Conservation (phyloP, 495 filamentous ascomycete species). For the Penicillium daleae region DNA sequence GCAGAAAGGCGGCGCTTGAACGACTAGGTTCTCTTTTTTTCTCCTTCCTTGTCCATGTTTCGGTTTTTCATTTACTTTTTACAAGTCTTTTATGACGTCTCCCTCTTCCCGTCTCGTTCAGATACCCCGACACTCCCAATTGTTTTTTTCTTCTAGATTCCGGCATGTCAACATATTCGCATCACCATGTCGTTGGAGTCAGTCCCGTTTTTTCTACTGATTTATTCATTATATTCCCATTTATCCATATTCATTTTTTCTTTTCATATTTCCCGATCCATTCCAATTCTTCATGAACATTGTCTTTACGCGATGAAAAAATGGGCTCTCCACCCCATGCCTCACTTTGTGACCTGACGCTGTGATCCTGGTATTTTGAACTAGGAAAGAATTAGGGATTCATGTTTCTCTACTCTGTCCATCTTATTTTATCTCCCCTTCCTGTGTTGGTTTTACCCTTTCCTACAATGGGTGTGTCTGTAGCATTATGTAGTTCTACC, state of each 20-base stretch:
- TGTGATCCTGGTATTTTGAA: neutral
- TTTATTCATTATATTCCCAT: conserved; percentile 17
- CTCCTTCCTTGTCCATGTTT: conserved; percentile 13
- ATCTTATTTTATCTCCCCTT: conserved; percentile 2
- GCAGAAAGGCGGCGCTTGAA: conserved; percentile 56
- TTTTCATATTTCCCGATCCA: conserved; percentile 6
- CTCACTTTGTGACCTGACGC: conserved; percentile 7
- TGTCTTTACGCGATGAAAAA: conserved; percentile 29
- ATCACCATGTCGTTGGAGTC: conserved; percentile 24
- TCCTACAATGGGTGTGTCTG: conserved; percentile 1
- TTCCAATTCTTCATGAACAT: conserved; percentile 19
- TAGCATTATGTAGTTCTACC: conserved; percentile 21
- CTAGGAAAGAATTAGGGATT: neutral
- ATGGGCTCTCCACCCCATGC: conserved; percentile 21
- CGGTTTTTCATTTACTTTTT: conserved; percentile 13
- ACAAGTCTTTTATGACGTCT: conserved; percentile 22
- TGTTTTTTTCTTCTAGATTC: conserved; percentile 42
- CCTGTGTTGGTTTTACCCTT: neutral
- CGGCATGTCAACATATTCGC: conserved; percentile 31
- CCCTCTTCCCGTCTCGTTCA: conserved; percentile 43
- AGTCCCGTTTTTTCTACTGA: conserved; percentile 23
- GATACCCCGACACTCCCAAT: conserved; percentile 48
- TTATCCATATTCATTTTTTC: conserved; percentile 8
- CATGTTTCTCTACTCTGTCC: conserved; percentile 8
- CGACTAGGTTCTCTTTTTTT: conserved; percentile 6